These are phyloP conservation scores for Corymbia maculata DNA, from an alignment of 345 rosid species.

Conservation along the genomic window DNA sequence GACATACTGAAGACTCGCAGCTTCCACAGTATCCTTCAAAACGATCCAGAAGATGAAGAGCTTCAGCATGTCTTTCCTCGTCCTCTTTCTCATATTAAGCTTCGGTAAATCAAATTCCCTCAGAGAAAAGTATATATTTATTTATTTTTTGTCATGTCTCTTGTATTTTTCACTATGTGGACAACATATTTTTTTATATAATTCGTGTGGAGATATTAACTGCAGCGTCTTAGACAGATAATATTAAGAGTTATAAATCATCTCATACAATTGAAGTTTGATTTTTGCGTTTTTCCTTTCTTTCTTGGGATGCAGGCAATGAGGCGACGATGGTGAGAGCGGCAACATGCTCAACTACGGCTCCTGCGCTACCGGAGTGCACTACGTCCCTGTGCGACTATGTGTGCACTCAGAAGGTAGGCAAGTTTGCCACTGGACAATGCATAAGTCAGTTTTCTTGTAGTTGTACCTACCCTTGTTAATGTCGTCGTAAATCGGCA, in stretches of 20 bases:
- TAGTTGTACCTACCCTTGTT: neutral
- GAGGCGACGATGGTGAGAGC: neutral
- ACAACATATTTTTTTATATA: neutral
- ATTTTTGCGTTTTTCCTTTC: neutral
- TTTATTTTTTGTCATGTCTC: neutral
- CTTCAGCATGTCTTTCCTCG: neutral
- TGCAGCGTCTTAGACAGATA: neutral
- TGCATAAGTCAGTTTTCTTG: neutral
- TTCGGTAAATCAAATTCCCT: neutral
- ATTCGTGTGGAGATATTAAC: neutral
- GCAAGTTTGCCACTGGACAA: neutral
- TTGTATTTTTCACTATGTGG: neutral
- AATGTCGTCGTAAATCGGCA: neutral
- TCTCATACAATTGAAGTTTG: neutral
- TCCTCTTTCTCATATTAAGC: neutral
- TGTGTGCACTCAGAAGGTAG: neutral
- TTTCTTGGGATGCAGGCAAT: neutral
- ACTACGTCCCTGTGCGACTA: neutral
- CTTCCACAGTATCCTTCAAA: neutral
- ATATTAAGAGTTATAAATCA: neutral
- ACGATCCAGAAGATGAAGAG: neutral
- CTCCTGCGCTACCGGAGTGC: neutral
- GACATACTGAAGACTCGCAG: neutral
- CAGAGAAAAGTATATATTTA: neutral
- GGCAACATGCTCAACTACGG: neutral